Evolutionary conservation across 208 protist genomes (phyloP).

Genomic region (Trypanosoma theileri): DNA sequence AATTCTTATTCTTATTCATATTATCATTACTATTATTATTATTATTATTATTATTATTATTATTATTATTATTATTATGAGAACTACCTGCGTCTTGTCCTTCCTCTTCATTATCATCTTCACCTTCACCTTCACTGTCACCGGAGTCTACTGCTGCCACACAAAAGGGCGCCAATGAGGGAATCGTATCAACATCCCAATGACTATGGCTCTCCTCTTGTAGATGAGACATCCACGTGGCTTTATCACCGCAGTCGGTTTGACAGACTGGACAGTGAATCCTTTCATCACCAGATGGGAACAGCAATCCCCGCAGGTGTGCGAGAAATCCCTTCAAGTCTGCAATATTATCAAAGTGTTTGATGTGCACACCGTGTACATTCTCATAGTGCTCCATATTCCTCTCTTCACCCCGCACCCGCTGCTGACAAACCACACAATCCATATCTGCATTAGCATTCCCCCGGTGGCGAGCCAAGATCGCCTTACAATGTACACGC

Average conservation of each 20-base stretch:
- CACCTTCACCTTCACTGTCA: neutral
- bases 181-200: conserved; percentile 59
- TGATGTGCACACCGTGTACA: conserved; percentile 39
- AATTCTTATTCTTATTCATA: too few species aligned
- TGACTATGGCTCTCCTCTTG: conserved; percentile 25
- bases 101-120: conserved; percentile 14
- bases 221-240: conserved; percentile 28
- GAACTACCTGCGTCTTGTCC: conserved; percentile 18
- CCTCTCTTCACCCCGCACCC: conserved; percentile 43
- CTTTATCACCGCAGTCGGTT: conserved; percentile 11
- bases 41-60: too few species aligned
- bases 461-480: conserved; percentile 52
- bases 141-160: conserved; percentile 9
- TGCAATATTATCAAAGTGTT: conserved; percentile 59
- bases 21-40: too few species aligned
- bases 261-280: conserved; percentile 60
- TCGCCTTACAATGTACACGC: conserved; percentile 46
- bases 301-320: conserved; percentile 26
- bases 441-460: conserved; percentile 30
- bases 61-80: too few species aligned
- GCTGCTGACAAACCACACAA: conserved; percentile 54
- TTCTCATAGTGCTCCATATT: conserved; percentile 60
- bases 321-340: conserved; percentile 50
- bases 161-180: conserved; percentile 43
- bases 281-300: conserved; percentile 11